phyloP scores from a whole-genome alignment of 805 yeast genomes.

The Starmerella ratchasimensis region DNA sequence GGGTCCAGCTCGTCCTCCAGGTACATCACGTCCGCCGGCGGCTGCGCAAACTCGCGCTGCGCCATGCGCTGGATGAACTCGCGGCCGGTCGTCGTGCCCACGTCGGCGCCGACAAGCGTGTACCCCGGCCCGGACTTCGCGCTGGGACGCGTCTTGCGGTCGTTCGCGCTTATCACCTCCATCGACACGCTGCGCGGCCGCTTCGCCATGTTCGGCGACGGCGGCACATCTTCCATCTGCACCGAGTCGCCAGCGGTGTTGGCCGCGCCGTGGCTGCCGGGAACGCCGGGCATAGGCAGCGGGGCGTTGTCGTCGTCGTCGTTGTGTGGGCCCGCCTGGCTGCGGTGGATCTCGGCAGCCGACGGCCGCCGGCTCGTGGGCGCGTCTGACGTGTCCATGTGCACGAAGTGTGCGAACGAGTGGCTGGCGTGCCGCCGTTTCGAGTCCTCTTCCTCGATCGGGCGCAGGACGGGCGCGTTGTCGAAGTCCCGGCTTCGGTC shows the following conservation, averaged over 20 bases:
- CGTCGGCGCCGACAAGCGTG: background rate
- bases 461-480: background rate
- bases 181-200: conserved; percentile 8
- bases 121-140: background rate
- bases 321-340: background rate
- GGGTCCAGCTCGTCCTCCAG: conserved; percentile 30
- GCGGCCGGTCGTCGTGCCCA: conserved; percentile 1
- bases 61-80: conserved; percentile 11
- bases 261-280: background rate
- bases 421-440: no score
- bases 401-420: no score
- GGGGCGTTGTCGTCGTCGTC: background rate
- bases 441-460: no score
- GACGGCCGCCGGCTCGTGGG: no score
- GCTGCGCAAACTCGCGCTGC: background rate
- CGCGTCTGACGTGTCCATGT: no score
- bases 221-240: background rate
- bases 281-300: background rate
- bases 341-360: background rate
- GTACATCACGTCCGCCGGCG: conserved; percentile 1
- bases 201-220: conserved; percentile 5
- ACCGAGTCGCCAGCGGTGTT: background rate
- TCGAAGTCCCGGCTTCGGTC: no score
- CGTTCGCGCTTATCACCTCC: conserved; percentile 4
- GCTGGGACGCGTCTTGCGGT: conserved; percentile 4